Conservation (phyloP, 345 rosid genomes). For the Bruguiera gymnorhiza region DNA sequence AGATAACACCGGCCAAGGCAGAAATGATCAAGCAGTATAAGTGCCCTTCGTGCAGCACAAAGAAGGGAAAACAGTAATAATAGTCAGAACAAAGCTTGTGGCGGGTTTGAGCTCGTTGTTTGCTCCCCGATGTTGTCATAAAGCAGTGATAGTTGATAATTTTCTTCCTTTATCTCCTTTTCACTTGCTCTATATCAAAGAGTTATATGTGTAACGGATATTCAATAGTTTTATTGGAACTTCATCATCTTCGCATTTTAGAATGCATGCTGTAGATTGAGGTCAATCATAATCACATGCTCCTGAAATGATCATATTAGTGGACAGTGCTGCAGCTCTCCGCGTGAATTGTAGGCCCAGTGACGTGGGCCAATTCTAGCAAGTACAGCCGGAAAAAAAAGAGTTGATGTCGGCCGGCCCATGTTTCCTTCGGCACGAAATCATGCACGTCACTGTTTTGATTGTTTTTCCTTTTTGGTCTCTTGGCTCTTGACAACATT, state of each 20-base stretch:
- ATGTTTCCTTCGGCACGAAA: too few species aligned
- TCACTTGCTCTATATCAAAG: neutral
- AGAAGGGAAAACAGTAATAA: slow-evolving; percentile 43
- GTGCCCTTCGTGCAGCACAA: slow-evolving; percentile 77
- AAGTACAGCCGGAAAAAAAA: too few species aligned
- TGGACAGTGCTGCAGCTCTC: neutral
- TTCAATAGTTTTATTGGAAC: neutral
- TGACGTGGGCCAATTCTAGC: too few species aligned
- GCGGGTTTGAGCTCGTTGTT: slow-evolving; percentile 4
- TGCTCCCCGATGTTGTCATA: slow-evolving; percentile 2
- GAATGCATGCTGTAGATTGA: neutral
- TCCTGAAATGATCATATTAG: neutral
- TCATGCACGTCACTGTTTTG: too few species aligned
- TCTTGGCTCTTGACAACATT: too few species aligned
- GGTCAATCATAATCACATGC: neutral
- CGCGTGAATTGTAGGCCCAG: neutral
- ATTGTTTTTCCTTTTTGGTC: rapidly evolving
- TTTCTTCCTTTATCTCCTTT: neutral
- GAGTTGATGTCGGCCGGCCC: too few species aligned
- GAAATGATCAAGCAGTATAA: slow-evolving; percentile 81
- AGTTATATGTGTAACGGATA: neutral
- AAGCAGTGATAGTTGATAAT: slow-evolving; percentile 2
- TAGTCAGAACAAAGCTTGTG: neutral
- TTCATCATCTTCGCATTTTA: neutral
- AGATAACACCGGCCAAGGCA: slow-evolving; percentile 82